These are phyloP conservation scores for Pseudocercospora macadamiae DNA, from an alignment of 2,329 filamentous ascomycete species.

Conservation along the genomic window DNA sequence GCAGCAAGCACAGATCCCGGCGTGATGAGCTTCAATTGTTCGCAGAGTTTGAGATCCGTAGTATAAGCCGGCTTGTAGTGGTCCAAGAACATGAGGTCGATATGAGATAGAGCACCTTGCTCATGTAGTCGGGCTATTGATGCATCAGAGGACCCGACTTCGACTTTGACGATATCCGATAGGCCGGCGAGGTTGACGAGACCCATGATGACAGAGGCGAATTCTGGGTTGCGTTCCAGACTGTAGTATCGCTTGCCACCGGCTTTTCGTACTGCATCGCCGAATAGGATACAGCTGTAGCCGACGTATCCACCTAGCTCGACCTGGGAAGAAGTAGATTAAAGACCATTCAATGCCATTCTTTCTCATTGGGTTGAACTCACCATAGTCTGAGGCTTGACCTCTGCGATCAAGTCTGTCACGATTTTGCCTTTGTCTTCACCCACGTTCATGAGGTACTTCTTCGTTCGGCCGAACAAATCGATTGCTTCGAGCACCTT, in stretches of 20 bases:
- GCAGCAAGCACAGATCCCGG: constrained; percentile 67
- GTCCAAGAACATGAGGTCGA: constrained; percentile 78
- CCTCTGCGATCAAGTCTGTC: constrained; percentile 66
- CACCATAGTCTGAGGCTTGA: constrained; percentile 69
- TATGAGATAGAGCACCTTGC: constrained; percentile 56
- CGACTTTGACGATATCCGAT: constrained; percentile 68
- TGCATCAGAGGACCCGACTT: constrained; percentile 70
- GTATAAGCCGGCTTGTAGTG: constrained; percentile 79
- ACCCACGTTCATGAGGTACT: constrained; percentile 81
- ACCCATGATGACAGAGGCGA: constrained; percentile 68
- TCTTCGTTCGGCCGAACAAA: constrained; percentile 65
- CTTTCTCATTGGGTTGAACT: neutral
- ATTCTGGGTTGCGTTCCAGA: constrained; percentile 74
- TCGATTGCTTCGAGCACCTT: constrained; percentile 71
- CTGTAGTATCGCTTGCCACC: constrained; percentile 70
- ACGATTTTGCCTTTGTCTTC: constrained; percentile 74
- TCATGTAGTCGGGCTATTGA: constrained; percentile 64
- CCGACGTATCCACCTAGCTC: constrained; percentile 82
- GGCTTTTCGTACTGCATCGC: constrained; percentile 63
- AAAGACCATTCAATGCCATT: neutral
- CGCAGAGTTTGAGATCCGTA: constrained; percentile 74
- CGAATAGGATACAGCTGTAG: constrained; percentile 79
- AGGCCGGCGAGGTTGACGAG: constrained; percentile 76
- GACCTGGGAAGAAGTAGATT: constrained; percentile 50
- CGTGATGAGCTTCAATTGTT: constrained; percentile 67